Conservation (phyloP, 169 alveolate genomes). For the Babesia caballi region DNA sequence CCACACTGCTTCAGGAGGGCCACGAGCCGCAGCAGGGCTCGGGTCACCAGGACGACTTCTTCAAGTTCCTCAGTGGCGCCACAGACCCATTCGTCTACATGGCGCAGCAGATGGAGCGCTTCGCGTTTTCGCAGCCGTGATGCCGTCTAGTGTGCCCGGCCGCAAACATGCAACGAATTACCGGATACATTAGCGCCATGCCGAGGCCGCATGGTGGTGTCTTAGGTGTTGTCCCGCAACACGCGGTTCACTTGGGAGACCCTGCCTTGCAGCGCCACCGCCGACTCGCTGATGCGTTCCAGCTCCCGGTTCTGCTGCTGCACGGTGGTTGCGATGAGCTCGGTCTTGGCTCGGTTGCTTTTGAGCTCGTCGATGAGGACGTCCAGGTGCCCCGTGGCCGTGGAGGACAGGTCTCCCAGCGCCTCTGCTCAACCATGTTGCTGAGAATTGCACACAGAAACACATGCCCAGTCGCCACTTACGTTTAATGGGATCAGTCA, state of each 20-base stretch:
- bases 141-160: too few species aligned
- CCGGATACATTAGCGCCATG: too few species aligned
- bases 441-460: background rate
- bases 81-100: conserved; percentile 63
- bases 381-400: conserved; percentile 37
- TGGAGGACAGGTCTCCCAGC: conserved; percentile 6
- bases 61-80: conserved; percentile 62
- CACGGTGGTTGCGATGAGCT: conserved; percentile 21
- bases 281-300: conserved; percentile 41
- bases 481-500: background rate
- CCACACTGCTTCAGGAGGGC: background rate
- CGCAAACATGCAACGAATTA: too few species aligned
- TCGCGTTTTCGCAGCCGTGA: background rate
- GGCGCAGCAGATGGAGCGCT: conserved; percentile 56
- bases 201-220: too few species aligned
- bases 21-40: background rate
- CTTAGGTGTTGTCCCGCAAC: background rate
- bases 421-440: conserved; percentile 20
- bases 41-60: conserved; percentile 48
- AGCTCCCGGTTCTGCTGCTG: conserved; percentile 47
- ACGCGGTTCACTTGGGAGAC: conserved; percentile 36
- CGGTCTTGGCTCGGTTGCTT: conserved; percentile 41
- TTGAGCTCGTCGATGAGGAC: conserved; percentile 23
- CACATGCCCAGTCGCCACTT: background rate
- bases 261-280: conserved; percentile 35